Base-by-base conservation (phyloP, 805 yeast species). In the Lachancea sp. region DNA sequence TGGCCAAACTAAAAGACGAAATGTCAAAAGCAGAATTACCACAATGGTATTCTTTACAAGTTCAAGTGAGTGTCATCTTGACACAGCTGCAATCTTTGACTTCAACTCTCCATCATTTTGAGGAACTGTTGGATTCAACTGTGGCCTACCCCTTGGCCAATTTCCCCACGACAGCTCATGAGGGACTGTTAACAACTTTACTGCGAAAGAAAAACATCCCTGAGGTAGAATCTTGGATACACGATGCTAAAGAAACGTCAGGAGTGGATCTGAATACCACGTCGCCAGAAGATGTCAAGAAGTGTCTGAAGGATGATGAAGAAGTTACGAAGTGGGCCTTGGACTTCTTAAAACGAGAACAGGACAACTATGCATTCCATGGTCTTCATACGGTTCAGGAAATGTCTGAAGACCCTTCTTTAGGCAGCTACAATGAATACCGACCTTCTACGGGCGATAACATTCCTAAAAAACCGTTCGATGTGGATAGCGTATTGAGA, bases 131-230 rank as follows among this genome's bases (percentile, higher is more conserved):
- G 19, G 71, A 72, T 33, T 63, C 75, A 4, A 79, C 95, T 0
- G 87, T 84, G 38, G 89, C 80, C 1, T 90, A 77, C 54, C 98
- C 98, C 1, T 67, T 85, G 40, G 82, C 89, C 0, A 72, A 74
- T 16, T 92, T 90, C 57, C 97, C 97, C 7, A 77, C 94, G 0
- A 75, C 86, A 1, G 83, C 85, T 32, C 89, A 85, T 48, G 89
- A 84, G 52, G 84, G 87, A 2, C 69, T 92, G 25, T 64, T 89
- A 37, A 83, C 95, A 0, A 88, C 97, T 0, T 67, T 92, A 45
- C 61, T 92, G 45, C 72, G 97, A 43, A 92, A 89, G 58, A 90
- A 89, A 57, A 81, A 82, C 36, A 67, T 85, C 8, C 97, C 98
- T 0, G 97, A 89, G 47, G 95, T 90, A 2, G 84, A 79, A 38